phyloP scores from a whole-genome alignment of 352 stramenopile genomes.

The Aphanomyces cochlioides region DNA sequence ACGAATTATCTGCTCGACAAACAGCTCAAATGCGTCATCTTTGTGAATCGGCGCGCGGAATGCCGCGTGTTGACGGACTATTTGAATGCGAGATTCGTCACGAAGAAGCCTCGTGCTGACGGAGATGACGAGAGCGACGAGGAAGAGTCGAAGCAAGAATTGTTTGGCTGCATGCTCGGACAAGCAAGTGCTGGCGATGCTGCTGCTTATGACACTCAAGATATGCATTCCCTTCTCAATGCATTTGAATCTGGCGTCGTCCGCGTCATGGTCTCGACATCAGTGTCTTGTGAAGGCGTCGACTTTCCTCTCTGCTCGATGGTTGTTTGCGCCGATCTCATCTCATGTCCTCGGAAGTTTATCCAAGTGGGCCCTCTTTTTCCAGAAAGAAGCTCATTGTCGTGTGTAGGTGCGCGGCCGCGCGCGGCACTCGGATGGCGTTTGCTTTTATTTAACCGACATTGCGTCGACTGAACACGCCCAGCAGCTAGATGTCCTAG shows the following conservation, averaged over 20 bases:
- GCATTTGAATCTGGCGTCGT: constrained; percentile 55
- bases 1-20: not conserved
- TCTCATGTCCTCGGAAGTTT: constrained; percentile 55
- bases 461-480: constrained; percentile 45
- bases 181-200: constrained; percentile 51
- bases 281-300: constrained; percentile 71
- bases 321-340: constrained; percentile 56
- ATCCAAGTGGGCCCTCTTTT: constrained; percentile 39
- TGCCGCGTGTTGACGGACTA: constrained; percentile 74
- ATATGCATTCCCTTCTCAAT: constrained; percentile 52
- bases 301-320: constrained; percentile 74
- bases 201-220: constrained; percentile 51
- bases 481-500: constrained; percentile 48
- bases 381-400: not conserved
- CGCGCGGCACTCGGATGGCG: constrained; percentile 66
- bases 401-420: constrained; percentile 46
- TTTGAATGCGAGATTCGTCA: constrained; percentile 60
- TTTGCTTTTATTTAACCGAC: constrained; percentile 72
- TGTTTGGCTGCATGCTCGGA: constrained; percentile 65
- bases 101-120: constrained; percentile 19
- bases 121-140: constrained; percentile 29
- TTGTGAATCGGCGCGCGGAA: constrained; percentile 77
- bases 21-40: constrained; percentile 52
- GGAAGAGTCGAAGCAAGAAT: constrained; percentile 9
- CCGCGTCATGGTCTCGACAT: constrained; percentile 67